phyloP scores from a whole-genome alignment of 371 early-diverging fungal species.

The Entomophthora muscae region DNA sequence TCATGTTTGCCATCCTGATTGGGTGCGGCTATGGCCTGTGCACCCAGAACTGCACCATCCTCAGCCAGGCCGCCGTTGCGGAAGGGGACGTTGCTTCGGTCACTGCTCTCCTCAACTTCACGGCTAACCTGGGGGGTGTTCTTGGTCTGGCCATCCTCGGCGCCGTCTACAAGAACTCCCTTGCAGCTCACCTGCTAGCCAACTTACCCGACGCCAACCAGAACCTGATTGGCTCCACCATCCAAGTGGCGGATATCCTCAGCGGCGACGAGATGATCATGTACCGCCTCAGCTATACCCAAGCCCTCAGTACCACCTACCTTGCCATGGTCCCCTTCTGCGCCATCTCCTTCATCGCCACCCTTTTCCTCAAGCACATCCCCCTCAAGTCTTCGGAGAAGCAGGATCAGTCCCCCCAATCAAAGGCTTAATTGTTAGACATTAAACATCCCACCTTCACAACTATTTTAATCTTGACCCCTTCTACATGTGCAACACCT shows the following conservation, averaged over 20 bases:
- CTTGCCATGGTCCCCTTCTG: neutral
- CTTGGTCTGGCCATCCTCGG: conserved; percentile 1
- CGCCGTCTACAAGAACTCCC: neutral
- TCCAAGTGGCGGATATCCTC: neutral
- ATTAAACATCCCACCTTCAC: too few relatives aligned
- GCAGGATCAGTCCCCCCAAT: too few relatives aligned
- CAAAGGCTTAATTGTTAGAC: too few relatives aligned
- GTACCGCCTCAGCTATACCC: neutral
- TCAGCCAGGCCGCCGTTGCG: neutral
- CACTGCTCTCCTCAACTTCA: neutral
- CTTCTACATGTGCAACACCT: too few relatives aligned
- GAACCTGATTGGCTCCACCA: neutral
- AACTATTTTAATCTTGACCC: too few relatives aligned
- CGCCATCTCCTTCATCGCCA: neutral
- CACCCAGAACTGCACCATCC: neutral
- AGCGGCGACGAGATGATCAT: neutral
- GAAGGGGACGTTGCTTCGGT: neutral
- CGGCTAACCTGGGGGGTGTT: neutral
- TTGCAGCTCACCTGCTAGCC: neutral
- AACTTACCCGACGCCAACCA: neutral
- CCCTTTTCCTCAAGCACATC: conserved; percentile 1
- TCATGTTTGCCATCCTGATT: neutral
- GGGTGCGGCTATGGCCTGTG: neutral
- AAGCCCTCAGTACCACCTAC: neutral
- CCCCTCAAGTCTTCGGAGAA: neutral